These are phyloP conservation scores for Fusarium sp. DNA, from an alignment of 2,329 filamentous ascomycete genomes.

Conservation along the genomic window DNA sequence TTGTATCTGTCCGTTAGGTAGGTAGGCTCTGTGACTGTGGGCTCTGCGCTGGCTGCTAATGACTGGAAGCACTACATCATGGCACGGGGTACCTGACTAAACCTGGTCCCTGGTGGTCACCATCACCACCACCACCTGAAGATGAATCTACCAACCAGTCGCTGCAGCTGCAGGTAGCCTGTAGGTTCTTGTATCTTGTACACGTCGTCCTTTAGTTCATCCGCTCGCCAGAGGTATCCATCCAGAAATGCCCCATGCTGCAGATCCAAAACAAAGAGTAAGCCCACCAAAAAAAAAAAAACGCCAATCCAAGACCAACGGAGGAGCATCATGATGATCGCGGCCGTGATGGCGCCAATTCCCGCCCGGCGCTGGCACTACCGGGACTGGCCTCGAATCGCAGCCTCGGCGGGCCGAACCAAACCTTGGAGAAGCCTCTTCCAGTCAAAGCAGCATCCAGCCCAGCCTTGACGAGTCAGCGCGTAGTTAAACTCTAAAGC, in stretches of 20 bases:
- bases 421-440: slow-evolving; percentile 9
- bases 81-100: slow-evolving; percentile 7
- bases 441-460: slow-evolving; percentile 6
- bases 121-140: slow-evolving; percentile 36
- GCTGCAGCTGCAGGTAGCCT: slow-evolving; percentile 16
- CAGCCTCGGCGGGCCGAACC: slow-evolving; percentile 16
- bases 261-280: slow-evolving; percentile 4
- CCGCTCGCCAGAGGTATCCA: neutral
- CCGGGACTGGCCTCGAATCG: slow-evolving; percentile 11
- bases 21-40: neutral
- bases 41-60: neutral
- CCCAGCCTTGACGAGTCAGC: slow-evolving; percentile 30
- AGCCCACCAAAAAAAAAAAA: neutral
- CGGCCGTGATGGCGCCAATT: slow-evolving; percentile 34
- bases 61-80: neutral
- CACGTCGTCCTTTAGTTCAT: neutral
- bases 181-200: neutral
- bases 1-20: neutral
- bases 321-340: slow-evolving; percentile 24
- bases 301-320: slow-evolving; percentile 11
- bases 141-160: slow-evolving; percentile 26
- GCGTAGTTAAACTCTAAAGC: slow-evolving; percentile 18
- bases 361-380: slow-evolving; percentile 13
- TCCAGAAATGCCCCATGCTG: neutral
- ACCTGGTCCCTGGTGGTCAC: slow-evolving; percentile 16